These are phyloP conservation scores for Tetracladium marchalianum DNA, from an alignment of 495 filamentous ascomycete species.

Conservation along the genomic window DNA sequence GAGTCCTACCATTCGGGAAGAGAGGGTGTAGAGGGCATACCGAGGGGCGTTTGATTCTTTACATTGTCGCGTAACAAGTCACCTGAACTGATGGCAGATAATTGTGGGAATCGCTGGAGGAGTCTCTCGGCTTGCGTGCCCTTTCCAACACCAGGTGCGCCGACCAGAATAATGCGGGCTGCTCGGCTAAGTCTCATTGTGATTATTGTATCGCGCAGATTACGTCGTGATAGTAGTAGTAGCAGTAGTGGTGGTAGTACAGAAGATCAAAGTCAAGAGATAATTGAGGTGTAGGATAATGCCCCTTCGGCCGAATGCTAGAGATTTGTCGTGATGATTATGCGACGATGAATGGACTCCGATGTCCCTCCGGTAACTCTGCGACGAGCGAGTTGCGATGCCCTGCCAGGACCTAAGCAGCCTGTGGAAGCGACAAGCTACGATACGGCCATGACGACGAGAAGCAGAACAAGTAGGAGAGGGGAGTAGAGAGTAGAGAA, in stretches of 20 bases:
- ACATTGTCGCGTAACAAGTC: conserved; percentile 91
- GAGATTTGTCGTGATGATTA: too few relatives aligned
- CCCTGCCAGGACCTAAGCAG: background rate
- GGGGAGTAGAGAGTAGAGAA: conserved; percentile 1
- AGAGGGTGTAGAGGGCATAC: conserved; percentile 34
- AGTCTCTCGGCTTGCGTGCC: conserved; percentile 89
- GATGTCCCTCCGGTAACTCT: too few relatives aligned
- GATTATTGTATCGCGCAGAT: background rate
- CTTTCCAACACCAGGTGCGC: conserved; percentile 90
- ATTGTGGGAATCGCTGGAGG: conserved; percentile 73
- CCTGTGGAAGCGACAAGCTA: background rate
- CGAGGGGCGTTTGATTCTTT: conserved; percentile 72
- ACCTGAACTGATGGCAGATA: conserved; percentile 88
- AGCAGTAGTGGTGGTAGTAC: background rate
- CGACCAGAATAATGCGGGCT: conserved; percentile 88
- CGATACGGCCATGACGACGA: conserved; percentile 17
- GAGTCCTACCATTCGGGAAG: background rate
- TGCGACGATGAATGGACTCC: too few relatives aligned
- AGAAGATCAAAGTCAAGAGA: background rate
- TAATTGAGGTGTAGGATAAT: background rate
- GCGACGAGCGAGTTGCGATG: too few relatives aligned
- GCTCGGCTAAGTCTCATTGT: conserved; percentile 58
- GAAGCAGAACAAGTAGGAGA: background rate
- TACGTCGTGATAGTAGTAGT: background rate
- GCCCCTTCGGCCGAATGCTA: too few relatives aligned